Base-by-base conservation (phyloP, 208 protist species). In the Spongospora subterranea region DNA sequence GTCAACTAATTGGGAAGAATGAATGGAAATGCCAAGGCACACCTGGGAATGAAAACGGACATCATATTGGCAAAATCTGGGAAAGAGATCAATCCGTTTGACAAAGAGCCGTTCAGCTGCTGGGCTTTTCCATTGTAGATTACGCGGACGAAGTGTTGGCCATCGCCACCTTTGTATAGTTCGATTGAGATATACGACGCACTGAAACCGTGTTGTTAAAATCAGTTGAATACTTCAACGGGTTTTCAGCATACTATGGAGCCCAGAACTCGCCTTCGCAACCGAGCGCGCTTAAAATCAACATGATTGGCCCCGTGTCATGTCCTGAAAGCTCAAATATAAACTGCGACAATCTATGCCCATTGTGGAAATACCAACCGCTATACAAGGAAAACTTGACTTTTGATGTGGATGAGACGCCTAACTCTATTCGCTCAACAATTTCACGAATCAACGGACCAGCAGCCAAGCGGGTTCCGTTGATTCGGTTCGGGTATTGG, bases 281-380 rank as follows among this genome's bases (percentile, higher is more conserved):
- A 35, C 17, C 71, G 35, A 82, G 35, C 17, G 71, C 71, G 71
- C 71, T 82, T n/a, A 82, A 82, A 20, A 82, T 6, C n/a, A 82
- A n/a, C 71, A 82, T 82, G n/a, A 82, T 82, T n/a, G 71, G 71
- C 13, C 71, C 71, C 6, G 71, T 82, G n/a, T 82, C 71, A 82
- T 82, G 71, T 6, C 71, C 71, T n/a, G n/a, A n/a, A n/a, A n/a
- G n/a, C n/a, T n/a, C n/a, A n/a, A n/a, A n/a, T n/a, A n/a, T n/a
- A n/a, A n/a, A n/a, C n/a, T n/a, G n/a, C n/a, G n/a, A n/a, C n/a
- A n/a, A n/a, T n/a, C n/a, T n/a, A n/a, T n/a, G n/a, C n/a, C n/a
- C n/a, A n/a, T n/a, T n/a, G n/a, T n/a, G n/a, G n/a, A n/a, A n/a
- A n/a, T n/a, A n/a, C n/a, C n/a, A n/a, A n/a, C n/a, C n/a, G 24